Conservation (phyloP, 495 filamentous ascomycete genomes). For the Neurospora terricola region DNA sequence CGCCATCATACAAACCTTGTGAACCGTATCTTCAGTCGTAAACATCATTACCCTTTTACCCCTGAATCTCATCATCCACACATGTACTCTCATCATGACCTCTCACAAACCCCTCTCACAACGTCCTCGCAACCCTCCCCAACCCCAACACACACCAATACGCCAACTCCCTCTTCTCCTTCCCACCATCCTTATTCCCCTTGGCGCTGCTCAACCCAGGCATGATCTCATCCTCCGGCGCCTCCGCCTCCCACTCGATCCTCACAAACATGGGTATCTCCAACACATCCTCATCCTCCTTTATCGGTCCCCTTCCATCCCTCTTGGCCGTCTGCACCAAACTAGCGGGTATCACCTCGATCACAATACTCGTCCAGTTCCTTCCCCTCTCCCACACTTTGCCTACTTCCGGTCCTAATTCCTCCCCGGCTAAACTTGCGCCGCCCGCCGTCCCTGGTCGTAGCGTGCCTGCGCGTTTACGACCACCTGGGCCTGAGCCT, state of each 20-base stretch:
- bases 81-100: background rate
- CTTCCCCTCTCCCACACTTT: slow-evolving; percentile 91
- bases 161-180: slow-evolving; percentile 63
- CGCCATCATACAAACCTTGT: background rate
- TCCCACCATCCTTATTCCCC: slow-evolving; percentile 21
- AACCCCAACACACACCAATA: slow-evolving; percentile 93
- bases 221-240: slow-evolving; percentile 52
- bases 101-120: background rate
- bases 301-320: slow-evolving; percentile 27
- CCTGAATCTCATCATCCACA: background rate
- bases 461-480: background rate
- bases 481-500: background rate
- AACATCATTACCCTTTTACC: background rate
- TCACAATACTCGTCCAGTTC: slow-evolving; percentile 89
- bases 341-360: slow-evolving; percentile 76
- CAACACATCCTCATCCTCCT: slow-evolving; percentile 76
- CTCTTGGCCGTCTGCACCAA: slow-evolving; percentile 21
- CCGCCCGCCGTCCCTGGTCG: slow-evolving; percentile 26
- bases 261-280: slow-evolving; percentile 92
- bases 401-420: slow-evolving; percentile 59
- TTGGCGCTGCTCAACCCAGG: slow-evolving; percentile 16
- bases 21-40: background rate
- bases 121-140: slow-evolving; percentile 49
- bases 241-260: slow-evolving; percentile 83
- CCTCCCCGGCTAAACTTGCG: slow-evolving; percentile 27